These are phyloP conservation scores for Cyclotella choctawhatcheeana DNA, from an alignment of 108 stramenopile species.

Conservation along the genomic window DNA sequence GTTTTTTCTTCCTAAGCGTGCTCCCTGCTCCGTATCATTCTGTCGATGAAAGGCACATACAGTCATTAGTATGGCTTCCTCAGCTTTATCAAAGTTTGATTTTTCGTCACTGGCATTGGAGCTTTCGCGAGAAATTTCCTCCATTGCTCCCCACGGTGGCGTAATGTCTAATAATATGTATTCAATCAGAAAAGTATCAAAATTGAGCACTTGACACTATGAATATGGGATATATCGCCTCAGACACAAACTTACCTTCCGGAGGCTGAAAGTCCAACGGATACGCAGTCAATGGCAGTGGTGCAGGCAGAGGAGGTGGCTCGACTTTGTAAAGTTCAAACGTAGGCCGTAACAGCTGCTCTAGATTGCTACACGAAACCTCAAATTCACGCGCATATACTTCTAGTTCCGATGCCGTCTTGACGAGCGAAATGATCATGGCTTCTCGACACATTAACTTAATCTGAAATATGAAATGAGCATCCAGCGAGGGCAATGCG, in stretches of 20 bases:
- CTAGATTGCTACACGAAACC: constrained; percentile 79
- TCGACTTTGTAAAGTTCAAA: constrained; percentile 64
- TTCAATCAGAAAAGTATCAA: not conserved
- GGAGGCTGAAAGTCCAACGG: constrained; percentile 84
- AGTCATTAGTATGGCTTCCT: constrained; percentile 60
- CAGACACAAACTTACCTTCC: constrained; percentile 69
- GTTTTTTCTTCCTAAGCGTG: constrained; percentile 87
- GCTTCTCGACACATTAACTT: constrained; percentile 75
- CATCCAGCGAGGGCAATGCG: constrained; percentile 81
- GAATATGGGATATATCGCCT: too few relatives aligned
- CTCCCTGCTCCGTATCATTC: constrained; percentile 85
- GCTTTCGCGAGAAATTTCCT: constrained; percentile 46
- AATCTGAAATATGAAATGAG: constrained; percentile 83
- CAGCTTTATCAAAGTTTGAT: constrained; percentile 30
- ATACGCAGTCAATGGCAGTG: constrained; percentile 77
- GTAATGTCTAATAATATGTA: constrained; percentile 32
- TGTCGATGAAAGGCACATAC: constrained; percentile 77
- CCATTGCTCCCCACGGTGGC: constrained; percentile 90
- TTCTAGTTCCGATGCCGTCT: constrained; percentile 83
- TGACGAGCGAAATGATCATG: constrained; percentile 81
- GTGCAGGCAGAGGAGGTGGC: constrained; percentile 61
- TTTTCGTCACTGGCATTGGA: not conserved
- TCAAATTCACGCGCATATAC: constrained; percentile 84
- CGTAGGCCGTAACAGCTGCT: constrained; percentile 70
- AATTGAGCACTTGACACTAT: too few relatives aligned